These are phyloP conservation scores for Ustilaginoidea virens DNA, from an alignment of 2,329 filamentous ascomycete genomes.

Conservation along the genomic window DNA sequence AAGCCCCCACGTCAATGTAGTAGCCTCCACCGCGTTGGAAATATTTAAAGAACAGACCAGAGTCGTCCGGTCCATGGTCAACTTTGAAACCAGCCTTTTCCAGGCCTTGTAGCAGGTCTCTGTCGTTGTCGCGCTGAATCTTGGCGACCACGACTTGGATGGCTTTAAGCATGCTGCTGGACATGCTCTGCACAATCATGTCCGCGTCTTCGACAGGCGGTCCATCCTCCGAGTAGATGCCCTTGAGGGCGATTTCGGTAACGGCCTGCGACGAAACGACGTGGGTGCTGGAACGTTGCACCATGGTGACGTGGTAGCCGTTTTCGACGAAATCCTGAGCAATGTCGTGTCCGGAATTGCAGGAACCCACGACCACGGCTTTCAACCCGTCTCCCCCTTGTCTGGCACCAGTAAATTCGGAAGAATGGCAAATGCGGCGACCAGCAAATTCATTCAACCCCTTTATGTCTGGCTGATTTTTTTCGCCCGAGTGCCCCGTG, in stretches of 20 bases:
- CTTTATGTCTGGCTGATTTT: constrained; percentile 40
- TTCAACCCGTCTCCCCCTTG: constrained; percentile 35
- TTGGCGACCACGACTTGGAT: constrained; percentile 30
- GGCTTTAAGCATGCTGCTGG: constrained; percentile 43
- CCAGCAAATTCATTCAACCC: constrained; percentile 44
- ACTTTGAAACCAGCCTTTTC: constrained; percentile 43
- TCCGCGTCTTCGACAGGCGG: constrained; percentile 54
- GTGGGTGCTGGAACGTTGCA: constrained; percentile 51
- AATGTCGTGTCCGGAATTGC: constrained; percentile 56
- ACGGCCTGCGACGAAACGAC: constrained; percentile 43
- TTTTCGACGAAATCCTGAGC: constrained; percentile 52
- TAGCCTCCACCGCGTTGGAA: constrained; percentile 52
- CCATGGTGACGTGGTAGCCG: constrained; percentile 52
- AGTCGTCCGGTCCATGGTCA: constrained; percentile 39
- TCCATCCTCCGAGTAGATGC: constrained; percentile 31
- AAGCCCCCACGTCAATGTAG: constrained; percentile 54
- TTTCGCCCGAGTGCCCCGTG: constrained; percentile 54
- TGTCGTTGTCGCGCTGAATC: constrained; percentile 20
- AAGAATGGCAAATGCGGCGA: constrained; percentile 44
- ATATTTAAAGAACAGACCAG: constrained; percentile 46
- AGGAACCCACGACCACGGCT: constrained; percentile 50
- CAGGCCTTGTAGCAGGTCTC: constrained; percentile 26
- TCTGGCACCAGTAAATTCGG: constrained; percentile 38
- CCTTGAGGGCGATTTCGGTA: constrained; percentile 35
- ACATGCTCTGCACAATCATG: constrained; percentile 39